Conservation (phyloP, 192 early-diverging fungal species). For the Linnemannia zychae region DNA sequence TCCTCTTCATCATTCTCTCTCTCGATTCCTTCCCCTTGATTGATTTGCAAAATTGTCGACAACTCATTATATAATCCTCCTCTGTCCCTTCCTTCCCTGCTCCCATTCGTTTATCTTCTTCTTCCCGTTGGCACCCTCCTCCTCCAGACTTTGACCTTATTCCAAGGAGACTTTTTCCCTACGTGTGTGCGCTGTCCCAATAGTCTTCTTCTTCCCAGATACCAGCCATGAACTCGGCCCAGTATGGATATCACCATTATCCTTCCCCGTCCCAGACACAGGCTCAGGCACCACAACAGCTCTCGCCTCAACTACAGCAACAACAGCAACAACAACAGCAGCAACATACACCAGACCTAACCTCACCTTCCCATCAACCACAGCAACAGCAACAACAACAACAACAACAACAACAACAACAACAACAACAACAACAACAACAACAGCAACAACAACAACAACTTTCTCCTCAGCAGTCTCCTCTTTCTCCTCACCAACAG, state of each 20-base stretch:
- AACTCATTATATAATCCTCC: conserved; percentile 7
- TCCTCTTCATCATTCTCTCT: not conserved
- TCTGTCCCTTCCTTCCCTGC: not conserved
- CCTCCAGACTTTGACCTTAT: not conserved
- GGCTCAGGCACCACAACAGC: conserved; percentile 30
- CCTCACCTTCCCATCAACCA: conserved; percentile 23
- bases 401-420: conserved; percentile 44
- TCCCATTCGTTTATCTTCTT: not conserved
- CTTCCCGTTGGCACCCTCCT: not conserved
- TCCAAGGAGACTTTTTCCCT: conserved; percentile 4
- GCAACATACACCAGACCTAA: conserved; percentile 22
- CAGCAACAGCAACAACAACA: conserved; percentile 30
- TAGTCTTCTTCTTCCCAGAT: not conserved
- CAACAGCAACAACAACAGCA: conserved; percentile 36
- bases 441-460: conserved; percentile 41
- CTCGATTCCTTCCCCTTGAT: not conserved
- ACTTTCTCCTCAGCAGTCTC: conserved; percentile 32
- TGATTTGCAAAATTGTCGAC: not conserved
- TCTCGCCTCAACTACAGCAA: conserved; percentile 40
- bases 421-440: conserved; percentile 29
- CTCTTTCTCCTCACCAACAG: conserved; percentile 27
- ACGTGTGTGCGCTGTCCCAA: not conserved
- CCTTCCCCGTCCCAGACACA: conserved; percentile 53
- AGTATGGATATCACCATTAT: conserved; percentile 51
- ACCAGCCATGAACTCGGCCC: conserved; percentile 48